Percentiles rank a stretch among this genome's conserved stretches.
phyloP scores from a whole-genome alignment of 768 basidiomycete genomes.

The Pleurotus sapidus region DNA sequence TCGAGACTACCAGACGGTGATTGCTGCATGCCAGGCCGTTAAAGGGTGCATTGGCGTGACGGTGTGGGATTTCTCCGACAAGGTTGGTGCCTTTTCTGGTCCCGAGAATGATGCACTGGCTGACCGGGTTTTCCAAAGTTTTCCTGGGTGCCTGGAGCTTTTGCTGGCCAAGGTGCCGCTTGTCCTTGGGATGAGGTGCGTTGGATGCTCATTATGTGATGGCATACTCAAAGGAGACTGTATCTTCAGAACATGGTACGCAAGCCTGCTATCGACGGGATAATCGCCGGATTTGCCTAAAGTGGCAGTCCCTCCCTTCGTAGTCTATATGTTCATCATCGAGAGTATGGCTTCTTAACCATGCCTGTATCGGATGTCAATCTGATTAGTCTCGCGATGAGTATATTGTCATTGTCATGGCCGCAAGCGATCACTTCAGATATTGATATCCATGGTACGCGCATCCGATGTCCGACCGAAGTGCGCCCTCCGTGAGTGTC shows the following conservation, averaged over 20 bases:
- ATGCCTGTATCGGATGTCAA: no score
- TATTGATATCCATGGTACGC: no score
- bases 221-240: not conserved
- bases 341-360: no score
- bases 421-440: no score
- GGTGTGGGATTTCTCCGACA: constrained; percentile 23
- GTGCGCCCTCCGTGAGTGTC: no score
- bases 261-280: constrained; percentile 47
- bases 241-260: constrained; percentile 30
- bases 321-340: no score
- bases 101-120: not conserved
- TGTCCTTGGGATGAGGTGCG: constrained; percentile 21
- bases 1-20: constrained; percentile 39
- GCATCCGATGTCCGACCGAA: no score
- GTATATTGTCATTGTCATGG: no score
- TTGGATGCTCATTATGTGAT: not conserved
- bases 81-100: constrained; percentile 13
- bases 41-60: constrained; percentile 20
- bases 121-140: constrained; percentile 11
- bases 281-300: constrained; percentile 30
- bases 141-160: constrained; percentile 23
- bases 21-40: constrained; percentile 33
- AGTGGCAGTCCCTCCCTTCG: no score
- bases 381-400: no score
- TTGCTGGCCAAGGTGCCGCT: constrained; percentile 21